phyloP scores from a whole-genome alignment of 2,329 filamentous ascomycete species.

The Sporothrix mexicana region DNA sequence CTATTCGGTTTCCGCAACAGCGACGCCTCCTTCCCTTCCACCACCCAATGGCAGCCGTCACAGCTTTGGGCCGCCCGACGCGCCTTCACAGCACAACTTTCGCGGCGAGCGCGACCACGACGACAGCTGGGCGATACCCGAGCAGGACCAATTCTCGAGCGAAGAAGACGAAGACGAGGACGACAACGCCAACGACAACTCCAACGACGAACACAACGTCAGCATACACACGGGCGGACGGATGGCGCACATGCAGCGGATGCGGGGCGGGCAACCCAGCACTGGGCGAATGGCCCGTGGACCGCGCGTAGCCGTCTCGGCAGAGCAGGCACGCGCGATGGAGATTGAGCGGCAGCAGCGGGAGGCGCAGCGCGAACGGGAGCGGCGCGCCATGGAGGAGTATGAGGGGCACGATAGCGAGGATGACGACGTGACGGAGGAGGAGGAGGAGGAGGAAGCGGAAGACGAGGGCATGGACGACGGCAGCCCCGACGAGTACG shows the following conservation, averaged over 20 bases:
- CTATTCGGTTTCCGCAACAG: background rate
- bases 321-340: no score
- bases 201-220: background rate
- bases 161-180: background rate
- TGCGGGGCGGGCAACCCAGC: background rate
- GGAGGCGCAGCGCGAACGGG: no score
- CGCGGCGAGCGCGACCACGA: no score
- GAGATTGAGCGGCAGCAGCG: no score
- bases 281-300: no score
- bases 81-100: background rate
- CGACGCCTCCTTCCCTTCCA: background rate
- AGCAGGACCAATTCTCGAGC: background rate
- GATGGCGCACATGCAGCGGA: conserved; percentile 1
- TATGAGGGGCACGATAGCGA: no score
- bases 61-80: background rate
- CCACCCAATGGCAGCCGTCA: background rate
- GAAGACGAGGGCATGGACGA: conserved; percentile 31
- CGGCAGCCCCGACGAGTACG: conserved; percentile 31
- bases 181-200: background rate
- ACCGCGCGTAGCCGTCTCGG: no score
- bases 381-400: no score
- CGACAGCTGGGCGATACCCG: no score
- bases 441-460: background rate
- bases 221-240: background rate
- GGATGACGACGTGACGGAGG: background rate